Conservation (phyloP, 2,329 filamentous ascomycete species). For the Trichoderma atrobrunneum region DNA sequence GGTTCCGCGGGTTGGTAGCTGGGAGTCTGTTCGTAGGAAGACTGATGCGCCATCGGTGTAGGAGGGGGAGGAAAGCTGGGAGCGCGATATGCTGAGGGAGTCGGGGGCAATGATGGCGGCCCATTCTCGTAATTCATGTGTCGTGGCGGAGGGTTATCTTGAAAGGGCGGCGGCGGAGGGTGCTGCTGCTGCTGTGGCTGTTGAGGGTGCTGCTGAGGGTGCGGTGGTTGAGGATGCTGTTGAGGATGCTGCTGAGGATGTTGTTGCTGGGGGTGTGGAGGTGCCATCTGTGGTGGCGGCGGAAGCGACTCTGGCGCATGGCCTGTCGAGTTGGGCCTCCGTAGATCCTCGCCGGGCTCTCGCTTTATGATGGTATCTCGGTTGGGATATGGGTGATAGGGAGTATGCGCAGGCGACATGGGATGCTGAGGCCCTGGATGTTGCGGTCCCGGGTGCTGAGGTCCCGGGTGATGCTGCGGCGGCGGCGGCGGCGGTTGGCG, state of each 20-base stretch:
- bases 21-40: slow-evolving; percentile 38
- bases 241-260: not conserved
- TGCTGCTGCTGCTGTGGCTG: slow-evolving; percentile 1
- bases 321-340: slow-evolving; percentile 53
- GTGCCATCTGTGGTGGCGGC: slow-evolving; percentile 32
- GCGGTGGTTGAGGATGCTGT: not conserved
- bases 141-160: slow-evolving; percentile 45
- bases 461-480: slow-evolving; percentile 19
- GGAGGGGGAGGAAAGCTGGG: slow-evolving; percentile 41
- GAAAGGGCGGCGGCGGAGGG: slow-evolving; percentile 34
- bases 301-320: slow-evolving; percentile 38
- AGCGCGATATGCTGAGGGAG: slow-evolving; percentile 43
- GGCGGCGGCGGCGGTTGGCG: slow-evolving; percentile 30
- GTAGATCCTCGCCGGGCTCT: slow-evolving; percentile 51
- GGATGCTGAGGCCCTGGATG: slow-evolving; percentile 16
- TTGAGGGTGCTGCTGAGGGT: not conserved
- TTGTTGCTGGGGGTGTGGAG: slow-evolving; percentile 3
- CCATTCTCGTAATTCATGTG: slow-evolving; percentile 54
- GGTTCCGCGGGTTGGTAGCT: slow-evolving; percentile 34
- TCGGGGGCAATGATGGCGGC: slow-evolving; percentile 43
- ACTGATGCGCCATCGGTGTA: slow-evolving; percentile 39
- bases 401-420: slow-evolving; percentile 45
- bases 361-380: slow-evolving; percentile 57
- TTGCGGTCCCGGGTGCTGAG: slow-evolving; percentile 19
- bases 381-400: slow-evolving; percentile 44